Percentiles rank a stretch among this genome's conserved stretches.
Conservation (phyloP, 2,329 filamentous ascomycete genomes). For the Pyricularia pennisetigena region DNA sequence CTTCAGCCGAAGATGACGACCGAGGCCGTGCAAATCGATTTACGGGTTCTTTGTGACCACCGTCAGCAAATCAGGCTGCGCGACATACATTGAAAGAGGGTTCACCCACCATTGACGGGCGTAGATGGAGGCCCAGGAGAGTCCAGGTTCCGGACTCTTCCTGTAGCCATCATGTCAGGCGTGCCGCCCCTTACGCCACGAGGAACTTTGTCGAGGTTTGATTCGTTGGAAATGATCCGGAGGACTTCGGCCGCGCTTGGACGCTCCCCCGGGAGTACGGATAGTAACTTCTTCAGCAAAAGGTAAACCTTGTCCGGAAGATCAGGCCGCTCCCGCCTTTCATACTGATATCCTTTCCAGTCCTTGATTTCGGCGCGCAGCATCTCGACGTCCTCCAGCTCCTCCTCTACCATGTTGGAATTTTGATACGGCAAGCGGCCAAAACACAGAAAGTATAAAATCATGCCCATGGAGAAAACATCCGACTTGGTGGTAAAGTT, state of each 20-base stretch:
- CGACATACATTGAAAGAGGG: background rate
- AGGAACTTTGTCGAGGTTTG: constrained; percentile 31
- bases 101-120: constrained; percentile 21
- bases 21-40: background rate
- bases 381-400: constrained; percentile 81
- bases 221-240: constrained; percentile 63
- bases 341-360: constrained; percentile 82
- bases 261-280: constrained; percentile 64
- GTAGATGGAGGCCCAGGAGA: constrained; percentile 40
- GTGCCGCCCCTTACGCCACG: constrained; percentile 21
- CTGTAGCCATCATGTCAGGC: constrained; percentile 28
- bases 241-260: constrained; percentile 84
- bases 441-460: constrained; percentile 97
- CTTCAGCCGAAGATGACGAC: background rate
- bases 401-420: constrained; percentile 79
- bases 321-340: constrained; percentile 65
- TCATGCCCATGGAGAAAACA: constrained; percentile 98
- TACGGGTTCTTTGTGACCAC: background rate
- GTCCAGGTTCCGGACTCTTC: constrained; percentile 45
- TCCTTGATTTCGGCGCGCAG: constrained; percentile 75
- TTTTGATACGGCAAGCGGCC: constrained; percentile 75
- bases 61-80: background rate
- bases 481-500: constrained; percentile 98
- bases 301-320: constrained; percentile 79
- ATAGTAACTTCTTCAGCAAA: constrained; percentile 71